A percentile compares a stretch with the other conserved stretches of the same genome.
Conservation (phyloP, 345 rosid genomes). For the Syzygium jambos region DNA sequence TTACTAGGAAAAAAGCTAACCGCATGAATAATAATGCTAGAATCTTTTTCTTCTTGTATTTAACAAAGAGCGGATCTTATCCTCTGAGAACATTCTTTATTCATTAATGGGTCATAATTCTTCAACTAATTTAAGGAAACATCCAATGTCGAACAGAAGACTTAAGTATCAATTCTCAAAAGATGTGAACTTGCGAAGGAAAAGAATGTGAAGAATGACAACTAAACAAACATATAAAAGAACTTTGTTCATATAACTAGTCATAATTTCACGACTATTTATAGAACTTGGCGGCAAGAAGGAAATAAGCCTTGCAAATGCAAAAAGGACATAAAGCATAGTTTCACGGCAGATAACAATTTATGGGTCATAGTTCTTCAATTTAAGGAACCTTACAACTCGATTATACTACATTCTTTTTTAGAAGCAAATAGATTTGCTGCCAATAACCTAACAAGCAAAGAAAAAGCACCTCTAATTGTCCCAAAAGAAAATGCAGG, state of each 20-base stretch:
- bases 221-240: background rate
- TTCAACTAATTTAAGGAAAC: background rate
- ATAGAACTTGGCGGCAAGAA: background rate
- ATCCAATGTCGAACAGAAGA: background rate
- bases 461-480: conserved; percentile 36
- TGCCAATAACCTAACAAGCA: background rate
- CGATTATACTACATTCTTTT: background rate
- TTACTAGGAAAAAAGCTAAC: background rate
- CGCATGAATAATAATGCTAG: background rate
- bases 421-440: background rate
- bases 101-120: background rate
- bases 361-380: background rate
- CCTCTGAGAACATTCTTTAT: background rate
- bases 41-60: background rate
- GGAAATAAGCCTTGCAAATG: background rate
- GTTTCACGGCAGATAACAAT: background rate
- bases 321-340: background rate
- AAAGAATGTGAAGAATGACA: background rate
- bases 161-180: background rate
- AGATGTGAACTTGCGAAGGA: background rate
- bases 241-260: background rate
- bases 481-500: conserved; percentile 52
- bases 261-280: background rate
- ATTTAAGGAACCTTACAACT: background rate
- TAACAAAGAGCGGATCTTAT: background rate